These are phyloP conservation scores for Oidiodendron maius DNA, from an alignment of 495 filamentous ascomycete species.

Conservation along the genomic window DNA sequence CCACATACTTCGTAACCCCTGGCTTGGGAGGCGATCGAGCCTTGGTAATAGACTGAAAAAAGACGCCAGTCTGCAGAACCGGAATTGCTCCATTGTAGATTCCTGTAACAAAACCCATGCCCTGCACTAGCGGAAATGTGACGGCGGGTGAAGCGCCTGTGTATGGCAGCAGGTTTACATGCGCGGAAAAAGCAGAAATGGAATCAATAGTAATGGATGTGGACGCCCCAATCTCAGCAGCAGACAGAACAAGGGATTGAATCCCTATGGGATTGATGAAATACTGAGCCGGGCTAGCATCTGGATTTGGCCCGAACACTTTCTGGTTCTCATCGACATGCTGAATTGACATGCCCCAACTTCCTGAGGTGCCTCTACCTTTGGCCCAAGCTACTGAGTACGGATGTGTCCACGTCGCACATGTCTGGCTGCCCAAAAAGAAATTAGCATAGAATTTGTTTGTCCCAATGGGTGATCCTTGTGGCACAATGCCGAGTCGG, in stretches of 20 bases:
- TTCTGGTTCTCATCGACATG: slow-evolving; percentile 63
- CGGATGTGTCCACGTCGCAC: slow-evolving; percentile 74
- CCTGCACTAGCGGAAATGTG: slow-evolving; percentile 80
- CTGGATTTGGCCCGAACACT: slow-evolving; percentile 50
- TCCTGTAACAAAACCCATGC: slow-evolving; percentile 82
- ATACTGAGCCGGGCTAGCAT: slow-evolving; percentile 56
- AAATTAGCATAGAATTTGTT: slow-evolving; percentile 95
- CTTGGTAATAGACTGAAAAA: slow-evolving; percentile 63
- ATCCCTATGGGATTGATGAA: slow-evolving; percentile 81
- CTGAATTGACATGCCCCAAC: slow-evolving; percentile 72
- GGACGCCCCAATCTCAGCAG: slow-evolving; percentile 56
- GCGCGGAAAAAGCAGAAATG: slow-evolving; percentile 63
- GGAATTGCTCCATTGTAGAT: slow-evolving; percentile 68
- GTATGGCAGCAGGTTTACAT: slow-evolving; percentile 57
- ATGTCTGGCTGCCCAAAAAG: slow-evolving; percentile 69
- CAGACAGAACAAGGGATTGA: slow-evolving; percentile 74
- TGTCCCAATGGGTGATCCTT: slow-evolving; percentile 56
- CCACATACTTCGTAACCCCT: slow-evolving; percentile 73
- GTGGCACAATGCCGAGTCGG: slow-evolving; percentile 31
- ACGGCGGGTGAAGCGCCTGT: slow-evolving; percentile 47
- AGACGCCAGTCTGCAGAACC: slow-evolving; percentile 64
- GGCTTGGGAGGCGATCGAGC: slow-evolving; percentile 45
- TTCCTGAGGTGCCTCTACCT: slow-evolving; percentile 57
- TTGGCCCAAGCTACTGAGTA: slow-evolving; percentile 76
- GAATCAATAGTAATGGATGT: slow-evolving; percentile 59